Base-by-base conservation (phyloP, 768 basidiomycete species). In the Russula griseocarnosa region DNA sequence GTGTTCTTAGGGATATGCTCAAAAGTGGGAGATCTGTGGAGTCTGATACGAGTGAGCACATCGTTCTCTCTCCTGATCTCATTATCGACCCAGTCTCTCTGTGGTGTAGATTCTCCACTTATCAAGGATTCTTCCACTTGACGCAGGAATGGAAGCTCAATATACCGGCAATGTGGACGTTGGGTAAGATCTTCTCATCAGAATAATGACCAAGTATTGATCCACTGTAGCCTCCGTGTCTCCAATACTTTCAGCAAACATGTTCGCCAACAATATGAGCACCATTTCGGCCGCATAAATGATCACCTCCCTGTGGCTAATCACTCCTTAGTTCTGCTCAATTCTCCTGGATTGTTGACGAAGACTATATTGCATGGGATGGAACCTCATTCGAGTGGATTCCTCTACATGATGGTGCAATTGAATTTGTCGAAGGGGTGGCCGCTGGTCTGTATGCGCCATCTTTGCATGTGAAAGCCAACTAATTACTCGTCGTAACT, bases 161-260 rank as follows among this genome's bases (percentile, higher is more conserved):
- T 88, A 85, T 71, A 81, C 88, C 94, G 95, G 95, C 8, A 98
- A 98, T 71, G 92, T 93, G 70, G 95, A 98, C 71, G 79, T 89
- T 42, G 91, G 89, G 85, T 90, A 72, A 63, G 80, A 8, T n/a
- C n/a, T 26, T 40, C n/a, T 61, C 7, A 1, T 14, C 13, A 20
- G 4, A 3, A 38, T 20, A 36, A 3, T 26, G 10, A 18, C 7
- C 40, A n/a, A 14, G 42, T 6, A 26, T 16, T 42, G n/a, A 55
- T 26, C 13, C 20, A n/a, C 13, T 13, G 22, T 34, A 63, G 65
- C 57, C 65, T 66, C 28, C 56, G 61, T 22, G 62, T 66, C 6
- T 49, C 61, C 24, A 63, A 50, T 34, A 28, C 60, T 47, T 66
- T 66, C 51, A 63, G 51, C 51, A 66, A 67, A 26, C 66, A 81